These are phyloP conservation scores for Cryptosporidium bovis DNA, from an alignment of 169 alveolate genomes.

Conservation along the genomic window DNA sequence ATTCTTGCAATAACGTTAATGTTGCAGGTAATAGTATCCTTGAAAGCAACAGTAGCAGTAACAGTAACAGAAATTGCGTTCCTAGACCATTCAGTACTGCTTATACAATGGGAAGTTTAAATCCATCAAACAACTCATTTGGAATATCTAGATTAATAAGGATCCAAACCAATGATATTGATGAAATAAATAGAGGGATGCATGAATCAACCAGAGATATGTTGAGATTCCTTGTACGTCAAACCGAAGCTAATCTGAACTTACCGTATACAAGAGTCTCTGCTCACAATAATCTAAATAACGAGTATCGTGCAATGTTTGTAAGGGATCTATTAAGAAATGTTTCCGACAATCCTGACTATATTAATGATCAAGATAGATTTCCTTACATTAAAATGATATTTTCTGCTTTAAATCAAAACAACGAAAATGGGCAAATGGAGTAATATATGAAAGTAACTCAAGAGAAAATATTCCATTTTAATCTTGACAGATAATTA, in stretches of 20 bases:
- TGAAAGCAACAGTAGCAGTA: too few species aligned
- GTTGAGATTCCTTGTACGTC: conserved; percentile 32
- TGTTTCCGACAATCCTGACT: conserved; percentile 51
- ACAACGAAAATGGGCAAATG: background rate
- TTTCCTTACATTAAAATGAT: conserved; percentile 46
- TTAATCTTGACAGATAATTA: too few species aligned
- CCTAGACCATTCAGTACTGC: too few species aligned
- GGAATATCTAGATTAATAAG: too few species aligned
- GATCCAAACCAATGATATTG: too few species aligned
- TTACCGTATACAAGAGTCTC: background rate
- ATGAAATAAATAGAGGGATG: too few species aligned
- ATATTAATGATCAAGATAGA: conserved; percentile 36
- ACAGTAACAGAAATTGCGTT: too few species aligned
- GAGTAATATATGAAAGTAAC: too few species aligned
- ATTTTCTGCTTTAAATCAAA: conserved; percentile 18
- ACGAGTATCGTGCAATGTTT: conserved; percentile 52
- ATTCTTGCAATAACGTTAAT: background rate
- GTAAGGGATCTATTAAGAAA: conserved; percentile 29
- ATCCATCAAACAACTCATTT: too few species aligned
- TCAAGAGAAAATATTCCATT: too few species aligned
- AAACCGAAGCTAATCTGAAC: conserved; percentile 57
- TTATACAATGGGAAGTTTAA: too few species aligned
- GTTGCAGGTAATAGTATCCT: too few species aligned
- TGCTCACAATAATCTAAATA: conserved; percentile 12
- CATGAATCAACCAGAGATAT: conserved; percentile 32